Evolutionary conservation across 495 filamentous ascomycete species (phyloP).

Genomic region (Hyaloscypha hepaticicola): DNA sequence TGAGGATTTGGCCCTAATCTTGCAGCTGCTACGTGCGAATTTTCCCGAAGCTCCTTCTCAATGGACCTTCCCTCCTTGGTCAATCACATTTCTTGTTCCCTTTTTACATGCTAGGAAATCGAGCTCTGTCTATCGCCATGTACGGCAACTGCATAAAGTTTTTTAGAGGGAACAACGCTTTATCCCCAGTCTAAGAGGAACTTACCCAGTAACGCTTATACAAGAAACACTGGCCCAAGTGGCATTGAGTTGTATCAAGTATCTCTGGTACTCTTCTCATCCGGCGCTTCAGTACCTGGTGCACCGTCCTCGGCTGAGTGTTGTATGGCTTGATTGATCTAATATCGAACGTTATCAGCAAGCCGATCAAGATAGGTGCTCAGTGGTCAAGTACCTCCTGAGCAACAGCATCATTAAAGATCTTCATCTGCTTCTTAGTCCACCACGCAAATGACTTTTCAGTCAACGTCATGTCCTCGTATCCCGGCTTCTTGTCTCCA

Average conservation of each 20-base stretch:
- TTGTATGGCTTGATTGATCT: background rate
- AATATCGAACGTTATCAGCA: background rate
- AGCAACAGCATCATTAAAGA: background rate
- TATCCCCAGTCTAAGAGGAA: no score
- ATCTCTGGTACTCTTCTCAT: background rate
- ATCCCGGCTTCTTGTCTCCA: background rate
- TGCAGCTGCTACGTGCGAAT: no score
- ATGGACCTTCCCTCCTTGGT: background rate
- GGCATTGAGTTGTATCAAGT: background rate
- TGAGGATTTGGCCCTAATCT: background rate
- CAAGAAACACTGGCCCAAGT: no score
- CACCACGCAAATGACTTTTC: background rate
- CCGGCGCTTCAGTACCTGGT: background rate
- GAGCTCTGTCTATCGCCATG: background rate
- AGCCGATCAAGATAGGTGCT: background rate
- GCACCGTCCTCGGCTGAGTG: background rate
- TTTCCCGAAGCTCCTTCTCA: no score
- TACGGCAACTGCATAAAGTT: background rate
- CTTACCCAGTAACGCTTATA: no score
- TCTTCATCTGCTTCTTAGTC: background rate
- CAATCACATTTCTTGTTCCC: background rate
- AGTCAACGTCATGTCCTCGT: background rate
- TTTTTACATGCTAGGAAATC: background rate
- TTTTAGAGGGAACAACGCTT: no score
- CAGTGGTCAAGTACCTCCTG: background rate